Conservation (phyloP, 179 eudicot genomes). For the Sideroxylon spinosum region DNA sequence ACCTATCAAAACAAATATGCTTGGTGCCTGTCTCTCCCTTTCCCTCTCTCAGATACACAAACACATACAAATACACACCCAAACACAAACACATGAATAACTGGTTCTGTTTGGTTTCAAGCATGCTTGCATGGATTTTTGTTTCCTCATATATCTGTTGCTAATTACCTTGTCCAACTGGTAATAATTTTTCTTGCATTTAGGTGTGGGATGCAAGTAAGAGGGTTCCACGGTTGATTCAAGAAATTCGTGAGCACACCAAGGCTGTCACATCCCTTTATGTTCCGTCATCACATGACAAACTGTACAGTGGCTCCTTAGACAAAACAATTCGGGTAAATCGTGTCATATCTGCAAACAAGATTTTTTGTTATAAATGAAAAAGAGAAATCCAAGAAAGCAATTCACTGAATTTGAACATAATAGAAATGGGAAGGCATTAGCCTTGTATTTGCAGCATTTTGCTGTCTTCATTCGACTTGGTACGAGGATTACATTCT, state of each 20-base stretch:
- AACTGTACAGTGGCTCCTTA: constrained; percentile 49
- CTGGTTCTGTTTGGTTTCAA: not conserved
- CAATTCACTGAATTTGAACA: not conserved
- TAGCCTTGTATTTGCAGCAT: not conserved
- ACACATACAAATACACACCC: not conserved
- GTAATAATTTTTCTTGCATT: constrained; percentile 6
- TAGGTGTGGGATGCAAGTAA: constrained; percentile 50
- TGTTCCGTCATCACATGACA: constrained; percentile 35
- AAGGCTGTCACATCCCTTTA: constrained; percentile 50
- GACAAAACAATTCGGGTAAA: constrained; percentile 56
- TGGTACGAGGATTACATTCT: too few relatives aligned
- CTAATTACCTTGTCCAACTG: not conserved
- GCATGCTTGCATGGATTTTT: not conserved
- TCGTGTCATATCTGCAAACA: not conserved
- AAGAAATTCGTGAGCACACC: constrained; percentile 51
- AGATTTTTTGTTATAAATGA: not conserved
- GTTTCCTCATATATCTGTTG: not conserved
- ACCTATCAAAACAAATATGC: not conserved
- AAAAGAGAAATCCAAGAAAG: not conserved
- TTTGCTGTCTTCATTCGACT: too few relatives aligned
- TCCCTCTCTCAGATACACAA: not conserved
- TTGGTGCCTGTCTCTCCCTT: not conserved
- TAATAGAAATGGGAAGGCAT: not conserved
- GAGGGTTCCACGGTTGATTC: constrained; percentile 36
- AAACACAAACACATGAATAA: not conserved